phyloP scores from a whole-genome alignment of 208 protist genomes.

The Blechomonas ayalai region DNA sequence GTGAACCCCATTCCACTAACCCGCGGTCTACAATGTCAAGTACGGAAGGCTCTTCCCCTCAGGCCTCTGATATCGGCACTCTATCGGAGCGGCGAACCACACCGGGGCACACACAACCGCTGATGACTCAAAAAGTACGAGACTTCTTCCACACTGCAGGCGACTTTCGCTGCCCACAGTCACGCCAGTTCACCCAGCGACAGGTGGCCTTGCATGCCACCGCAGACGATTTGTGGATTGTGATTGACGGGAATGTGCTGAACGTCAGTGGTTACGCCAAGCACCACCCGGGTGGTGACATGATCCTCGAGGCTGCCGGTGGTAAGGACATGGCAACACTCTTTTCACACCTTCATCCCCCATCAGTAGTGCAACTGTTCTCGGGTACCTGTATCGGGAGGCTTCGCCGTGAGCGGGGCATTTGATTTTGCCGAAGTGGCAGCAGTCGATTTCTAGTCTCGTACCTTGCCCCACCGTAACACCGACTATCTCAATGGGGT shows the following conservation, averaged over 20 bases:
- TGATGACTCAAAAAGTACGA: constrained; percentile 8
- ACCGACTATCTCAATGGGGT: background rate
- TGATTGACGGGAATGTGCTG: constrained; percentile 66
- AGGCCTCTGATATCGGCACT: background rate
- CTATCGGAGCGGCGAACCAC: background rate
- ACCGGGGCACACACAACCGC: background rate
- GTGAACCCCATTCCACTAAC: too few species aligned
- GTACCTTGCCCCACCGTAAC: background rate
- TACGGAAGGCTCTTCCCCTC: constrained; percentile 1
- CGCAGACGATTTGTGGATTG: constrained; percentile 52
- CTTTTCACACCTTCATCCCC: constrained; percentile 52
- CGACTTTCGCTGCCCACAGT: constrained; percentile 38
- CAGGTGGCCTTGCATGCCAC: constrained; percentile 43
- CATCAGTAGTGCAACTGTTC: constrained; percentile 30
- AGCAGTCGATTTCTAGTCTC: too few species aligned
- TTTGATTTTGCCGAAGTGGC: background rate
- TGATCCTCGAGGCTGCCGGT: constrained; percentile 49
- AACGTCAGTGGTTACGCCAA: constrained; percentile 50
- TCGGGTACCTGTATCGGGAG: constrained; percentile 61
- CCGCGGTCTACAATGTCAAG: too few species aligned
- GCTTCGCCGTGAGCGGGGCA: too few species aligned
- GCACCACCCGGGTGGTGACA: constrained; percentile 54
- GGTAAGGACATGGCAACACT: constrained; percentile 44
- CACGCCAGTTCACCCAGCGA: constrained; percentile 24
- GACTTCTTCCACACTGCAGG: constrained; percentile 28